Evolutionary conservation across 75 land plant species (phyloP), one percentile per base, ranked within the genome.

Genomic region (Ceratopteris richardii): DNA sequence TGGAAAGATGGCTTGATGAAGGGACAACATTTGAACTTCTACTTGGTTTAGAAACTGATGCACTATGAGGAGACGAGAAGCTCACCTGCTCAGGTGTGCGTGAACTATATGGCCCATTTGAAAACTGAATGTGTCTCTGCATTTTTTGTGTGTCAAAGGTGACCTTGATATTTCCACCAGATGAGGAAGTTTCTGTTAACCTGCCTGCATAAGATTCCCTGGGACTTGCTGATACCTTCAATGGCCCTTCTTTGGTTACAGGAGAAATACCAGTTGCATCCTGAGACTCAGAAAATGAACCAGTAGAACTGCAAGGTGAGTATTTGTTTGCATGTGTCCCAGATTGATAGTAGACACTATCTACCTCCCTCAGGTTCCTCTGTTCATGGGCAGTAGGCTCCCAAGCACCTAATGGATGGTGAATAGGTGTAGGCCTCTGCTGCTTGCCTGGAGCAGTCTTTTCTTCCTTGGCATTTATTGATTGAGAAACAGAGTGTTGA

Each of bases 121-220:
- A 46, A 46, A 46, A 46, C 22, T 46, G 22, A 21, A 46, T 46
- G 50, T 46, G 50, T 21, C 50, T 46, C 50, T 18, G 18, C 22
- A 2, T 46, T 21, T 14, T 46, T 17, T 46, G 12, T 14, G 50
- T 46, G 22, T 46, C 50, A 46, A 46, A 46, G 3, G 50, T 46
- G 22, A 46, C 50, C 50, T 46, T 46, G 22, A 46, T 46, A 46
- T 17, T 14, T 17, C 5, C 17, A 14, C 50, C 50, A 46, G 50
- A 17, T 21, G 22, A 2, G 3, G 50, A 46, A 18, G 50, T 21
- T 14, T 46, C 50, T 40, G 13, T 14, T 46, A 33, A 33, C 7
- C 37, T 33, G 37, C 9, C 37, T 33, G 37, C 37, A 33, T 5
- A n/a, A 46, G 12, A 46, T 17, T 46, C 50, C 50, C 18, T 17